Percentiles rank a stretch among this genome's conserved stretches.
Conservation (phyloP, 139 green algal genomes). For the Desmodesmus armatus region DNA sequence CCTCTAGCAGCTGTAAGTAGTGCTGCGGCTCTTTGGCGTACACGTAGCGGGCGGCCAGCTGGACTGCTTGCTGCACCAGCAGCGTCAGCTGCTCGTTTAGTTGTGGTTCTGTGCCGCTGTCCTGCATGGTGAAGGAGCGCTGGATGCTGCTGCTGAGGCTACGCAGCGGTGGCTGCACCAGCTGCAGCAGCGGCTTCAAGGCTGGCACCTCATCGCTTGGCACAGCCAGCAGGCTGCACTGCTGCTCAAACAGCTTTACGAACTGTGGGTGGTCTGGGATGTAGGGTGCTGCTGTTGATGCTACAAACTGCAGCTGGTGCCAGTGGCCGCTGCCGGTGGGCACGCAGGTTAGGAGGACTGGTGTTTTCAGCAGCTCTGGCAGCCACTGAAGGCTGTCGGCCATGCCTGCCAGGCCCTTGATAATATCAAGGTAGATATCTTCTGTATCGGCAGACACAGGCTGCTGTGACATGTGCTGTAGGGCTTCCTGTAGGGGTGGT, state of each 20-base stretch:
- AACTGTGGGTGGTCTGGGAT: neutral
- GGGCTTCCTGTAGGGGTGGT: neutral
- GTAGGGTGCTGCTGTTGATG: neutral
- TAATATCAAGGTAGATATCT: neutral
- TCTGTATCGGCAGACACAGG: neutral
- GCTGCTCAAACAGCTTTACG: neutral
- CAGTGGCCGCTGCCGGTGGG: neutral
- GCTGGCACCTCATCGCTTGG: neutral
- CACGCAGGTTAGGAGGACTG: slow-evolving; percentile 24
- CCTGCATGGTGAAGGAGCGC: slow-evolving; percentile 2
- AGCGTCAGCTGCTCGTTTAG: neutral
- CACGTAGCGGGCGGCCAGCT: neutral
- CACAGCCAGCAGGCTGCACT: slow-evolving; percentile 12
- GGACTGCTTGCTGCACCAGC: neutral
- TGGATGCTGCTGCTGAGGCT: neutral
- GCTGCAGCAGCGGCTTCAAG: neutral
- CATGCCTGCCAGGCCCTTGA: neutral
- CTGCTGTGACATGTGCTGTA: neutral
- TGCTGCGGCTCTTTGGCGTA: neutral
- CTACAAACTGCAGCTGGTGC: neutral
- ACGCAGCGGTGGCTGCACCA: neutral
- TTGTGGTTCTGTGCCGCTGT: neutral
- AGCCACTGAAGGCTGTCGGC: neutral
- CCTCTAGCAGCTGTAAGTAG: neutral
- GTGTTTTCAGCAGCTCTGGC: neutral